Conservation (phyloP, 257 asterid species). For the Fraxinus excelsior region DNA sequence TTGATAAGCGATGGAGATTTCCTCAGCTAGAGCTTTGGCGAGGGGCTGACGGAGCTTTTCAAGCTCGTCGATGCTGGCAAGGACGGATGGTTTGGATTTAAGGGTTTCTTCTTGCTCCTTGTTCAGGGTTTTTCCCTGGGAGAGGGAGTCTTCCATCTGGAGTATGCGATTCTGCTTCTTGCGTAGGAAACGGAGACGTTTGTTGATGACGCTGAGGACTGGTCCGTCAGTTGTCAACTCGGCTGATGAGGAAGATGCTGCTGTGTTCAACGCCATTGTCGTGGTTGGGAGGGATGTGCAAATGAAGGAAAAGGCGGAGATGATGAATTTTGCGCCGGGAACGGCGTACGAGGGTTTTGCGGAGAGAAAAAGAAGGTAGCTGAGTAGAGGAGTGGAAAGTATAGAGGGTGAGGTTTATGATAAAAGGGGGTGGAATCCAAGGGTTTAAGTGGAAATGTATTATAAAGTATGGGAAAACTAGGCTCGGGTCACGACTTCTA, state of each 20-base stretch:
- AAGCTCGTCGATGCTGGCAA: slow-evolving; percentile 73
- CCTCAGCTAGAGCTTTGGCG: slow-evolving; percentile 63
- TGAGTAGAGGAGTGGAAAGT: not conserved
- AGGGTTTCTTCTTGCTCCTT: slow-evolving; percentile 84
- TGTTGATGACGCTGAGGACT: slow-evolving; percentile 66
- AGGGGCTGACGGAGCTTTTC: slow-evolving; percentile 75
- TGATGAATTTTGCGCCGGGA: slow-evolving; percentile 37
- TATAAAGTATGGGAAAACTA: no score
- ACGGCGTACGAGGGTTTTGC: slow-evolving; percentile 34
- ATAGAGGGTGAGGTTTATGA: not conserved
- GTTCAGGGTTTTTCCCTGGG: slow-evolving; percentile 68
- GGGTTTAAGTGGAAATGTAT: no score
- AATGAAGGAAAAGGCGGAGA: not conserved
- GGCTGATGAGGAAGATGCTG: slow-evolving; percentile 21
- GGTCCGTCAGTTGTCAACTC: slow-evolving; percentile 67
- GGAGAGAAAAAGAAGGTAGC: not conserved
- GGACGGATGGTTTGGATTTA: slow-evolving; percentile 58
- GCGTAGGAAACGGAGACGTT: slow-evolving; percentile 77
- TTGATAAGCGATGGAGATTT: slow-evolving; percentile 44
- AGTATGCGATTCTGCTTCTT: slow-evolving; percentile 69
- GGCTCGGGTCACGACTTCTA: no score
- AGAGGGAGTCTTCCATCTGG: slow-evolving; percentile 75
- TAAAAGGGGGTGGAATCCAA: no score
- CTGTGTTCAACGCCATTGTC: slow-evolving; percentile 33
- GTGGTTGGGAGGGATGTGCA: slow-evolving; percentile 8